A percentile compares a stretch with the other conserved stretches of the same genome.
phyloP scores from a whole-genome alignment of 1,284 basidiomycete genomes.

The Amylostereum areolatum region DNA sequence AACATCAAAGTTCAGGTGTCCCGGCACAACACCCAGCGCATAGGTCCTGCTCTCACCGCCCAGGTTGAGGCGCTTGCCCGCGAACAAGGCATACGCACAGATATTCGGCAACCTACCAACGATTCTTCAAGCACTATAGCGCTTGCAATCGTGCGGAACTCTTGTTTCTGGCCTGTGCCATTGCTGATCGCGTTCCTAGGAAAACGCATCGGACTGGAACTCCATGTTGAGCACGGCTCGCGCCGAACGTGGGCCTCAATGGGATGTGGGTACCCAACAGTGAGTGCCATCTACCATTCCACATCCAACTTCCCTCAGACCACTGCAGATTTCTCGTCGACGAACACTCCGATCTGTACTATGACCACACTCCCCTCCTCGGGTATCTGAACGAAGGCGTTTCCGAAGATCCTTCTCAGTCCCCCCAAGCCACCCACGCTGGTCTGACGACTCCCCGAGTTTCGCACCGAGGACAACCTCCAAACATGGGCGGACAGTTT shows the following conservation, averaged over 20 bases:
- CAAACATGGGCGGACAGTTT: conserved; percentile 21
- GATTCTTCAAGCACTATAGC: conserved; percentile 44
- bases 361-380: conserved; percentile 48
- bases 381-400: conserved; percentile 32
- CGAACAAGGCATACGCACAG: conserved; percentile 41
- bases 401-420: conserved; percentile 18
- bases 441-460: conserved; percentile 15
- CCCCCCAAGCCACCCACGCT: conserved; percentile 10
- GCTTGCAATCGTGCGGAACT: conserved; percentile 51
- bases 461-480: conserved; percentile 22
- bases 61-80: conserved; percentile 52
- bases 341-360: conserved; percentile 59
- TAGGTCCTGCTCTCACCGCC: conserved; percentile 54
- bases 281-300: conserved; percentile 25
- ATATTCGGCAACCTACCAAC: conserved; percentile 56
- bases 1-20: conserved; percentile 62
- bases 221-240: conserved; percentile 70
- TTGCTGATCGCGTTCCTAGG: conserved; percentile 33
- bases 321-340: conserved; percentile 45
- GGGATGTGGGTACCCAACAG: conserved; percentile 82
- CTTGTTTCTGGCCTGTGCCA: neutral
- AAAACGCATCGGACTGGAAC: conserved; percentile 81
- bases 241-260: conserved; percentile 75
- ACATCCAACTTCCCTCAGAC: neutral
- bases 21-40: conserved; percentile 65